Evolutionary conservation across 148 eudicot species (phyloP).

Genomic region (Camellia lanceoleosa): DNA sequence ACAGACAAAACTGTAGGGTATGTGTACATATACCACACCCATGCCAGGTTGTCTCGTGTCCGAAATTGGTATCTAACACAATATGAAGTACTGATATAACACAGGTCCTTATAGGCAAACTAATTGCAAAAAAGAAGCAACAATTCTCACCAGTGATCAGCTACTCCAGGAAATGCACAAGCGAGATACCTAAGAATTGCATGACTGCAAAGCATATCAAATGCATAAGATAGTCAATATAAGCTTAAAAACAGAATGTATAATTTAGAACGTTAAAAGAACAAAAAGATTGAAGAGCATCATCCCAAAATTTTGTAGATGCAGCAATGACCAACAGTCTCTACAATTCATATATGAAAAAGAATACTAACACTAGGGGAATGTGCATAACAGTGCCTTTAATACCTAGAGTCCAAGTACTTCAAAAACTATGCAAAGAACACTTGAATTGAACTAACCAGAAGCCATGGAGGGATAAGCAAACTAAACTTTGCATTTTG

Average conservation of each 20-base stretch:
- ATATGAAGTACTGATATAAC: conserved; percentile 2
- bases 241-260: not conserved
- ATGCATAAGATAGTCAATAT: conserved; percentile 4
- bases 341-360: not conserved
- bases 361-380: not conserved
- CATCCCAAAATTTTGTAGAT: not conserved
- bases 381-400: not conserved
- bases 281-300: not conserved
- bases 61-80: not conserved
- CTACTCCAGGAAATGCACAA: conserved; percentile 77
- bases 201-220: conserved; percentile 55
- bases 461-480: too few species aligned
- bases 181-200: conserved; percentile 83
- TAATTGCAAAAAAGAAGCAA: not conserved
- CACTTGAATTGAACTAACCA: not conserved
- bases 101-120: not conserved
- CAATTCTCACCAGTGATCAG: conserved; percentile 82
- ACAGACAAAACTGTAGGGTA: conserved; percentile 1
- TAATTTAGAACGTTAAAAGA: not conserved
- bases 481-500: too few species aligned
- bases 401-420: too few species aligned
- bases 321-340: not conserved
- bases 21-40: not conserved
- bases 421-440: too few species aligned
- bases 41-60: not conserved